phyloP scores from a whole-genome alignment of 1,139 yeast species.

The Debaryomyces sp. region DNA sequence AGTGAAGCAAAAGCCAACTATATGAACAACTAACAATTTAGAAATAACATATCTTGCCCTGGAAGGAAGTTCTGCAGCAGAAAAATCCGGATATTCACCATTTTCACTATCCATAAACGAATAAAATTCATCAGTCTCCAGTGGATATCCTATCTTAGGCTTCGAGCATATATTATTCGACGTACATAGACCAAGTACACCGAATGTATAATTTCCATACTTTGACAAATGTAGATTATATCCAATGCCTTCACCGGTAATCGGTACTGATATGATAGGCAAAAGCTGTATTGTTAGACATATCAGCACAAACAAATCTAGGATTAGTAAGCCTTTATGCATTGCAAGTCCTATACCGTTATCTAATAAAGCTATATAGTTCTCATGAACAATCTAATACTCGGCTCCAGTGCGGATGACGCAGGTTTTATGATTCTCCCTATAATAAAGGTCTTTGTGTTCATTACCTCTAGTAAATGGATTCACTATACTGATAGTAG shows the following conservation, averaged over 20 bases:
- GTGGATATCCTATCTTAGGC: conserved; percentile 43
- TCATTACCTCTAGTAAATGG: neutral
- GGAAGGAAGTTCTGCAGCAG: conserved; percentile 42
- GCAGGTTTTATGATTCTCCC: neutral
- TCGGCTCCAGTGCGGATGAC: neutral
- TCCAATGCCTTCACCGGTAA: conserved; percentile 28
- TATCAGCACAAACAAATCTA: conserved; percentile 26
- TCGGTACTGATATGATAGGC: conserved; percentile 47
- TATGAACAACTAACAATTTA: conserved; percentile 47
- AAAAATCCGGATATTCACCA: conserved; percentile 15
- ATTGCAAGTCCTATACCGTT: conserved; percentile 12
- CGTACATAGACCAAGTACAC: conserved; percentile 48
- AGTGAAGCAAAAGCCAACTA: conserved; percentile 43
- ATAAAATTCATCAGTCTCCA: conserved; percentile 23
- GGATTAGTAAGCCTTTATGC: conserved; percentile 31
- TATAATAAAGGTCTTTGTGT: neutral
- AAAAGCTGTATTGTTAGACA: conserved; percentile 43
- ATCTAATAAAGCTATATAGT: neutral
- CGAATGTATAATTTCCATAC: conserved; percentile 39
- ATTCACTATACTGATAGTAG: neutral
- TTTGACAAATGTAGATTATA: conserved; percentile 31
- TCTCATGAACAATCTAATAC: neutral
- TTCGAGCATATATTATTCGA: conserved; percentile 29
- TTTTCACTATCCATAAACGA: conserved; percentile 13
- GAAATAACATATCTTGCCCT: conserved; percentile 44